phyloP scores from a whole-genome alignment of 352 stramenopile genomes.

The Pythium myriotylum region DNA sequence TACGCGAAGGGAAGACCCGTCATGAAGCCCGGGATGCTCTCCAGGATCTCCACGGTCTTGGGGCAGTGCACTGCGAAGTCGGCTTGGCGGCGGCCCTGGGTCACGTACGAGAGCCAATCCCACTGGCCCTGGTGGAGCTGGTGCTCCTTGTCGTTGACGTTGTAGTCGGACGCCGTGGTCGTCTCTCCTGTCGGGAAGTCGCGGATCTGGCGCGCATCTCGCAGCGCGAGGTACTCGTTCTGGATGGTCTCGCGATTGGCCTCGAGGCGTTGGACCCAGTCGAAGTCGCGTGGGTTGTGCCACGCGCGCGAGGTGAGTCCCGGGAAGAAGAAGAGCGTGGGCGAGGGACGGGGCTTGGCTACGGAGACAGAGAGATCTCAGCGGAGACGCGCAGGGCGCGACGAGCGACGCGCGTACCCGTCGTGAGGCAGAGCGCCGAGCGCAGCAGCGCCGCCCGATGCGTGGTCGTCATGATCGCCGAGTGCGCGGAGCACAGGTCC shows the following conservation, averaged over 20 bases:
- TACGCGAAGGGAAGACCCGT: constrained; percentile 93
- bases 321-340: constrained; percentile 82
- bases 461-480: constrained; percentile 29
- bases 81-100: constrained; percentile 61
- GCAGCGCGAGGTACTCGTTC: constrained; percentile 60
- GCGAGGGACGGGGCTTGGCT: constrained; percentile 77
- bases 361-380: not conserved
- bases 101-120: constrained; percentile 94
- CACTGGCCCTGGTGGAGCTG: constrained; percentile 85
- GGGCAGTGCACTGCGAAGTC: constrained; percentile 70
- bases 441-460: constrained; percentile 67
- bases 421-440: constrained; percentile 79
- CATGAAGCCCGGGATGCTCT: constrained; percentile 86
- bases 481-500: not conserved
- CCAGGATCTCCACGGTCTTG: constrained; percentile 68
- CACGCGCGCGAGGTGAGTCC: constrained; percentile 65
- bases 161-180: constrained; percentile 47
- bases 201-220: constrained; percentile 31
- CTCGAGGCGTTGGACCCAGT: constrained; percentile 57
- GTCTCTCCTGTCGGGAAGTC: not conserved
- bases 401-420: constrained; percentile 34
- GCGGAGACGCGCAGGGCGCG: not conserved
- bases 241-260: constrained; percentile 61
- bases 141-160: constrained; percentile 71
- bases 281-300: constrained; percentile 62